Base-by-base conservation (phyloP, 2,329 filamentous ascomycete genomes). In the Emydomyces testavorans region DNA sequence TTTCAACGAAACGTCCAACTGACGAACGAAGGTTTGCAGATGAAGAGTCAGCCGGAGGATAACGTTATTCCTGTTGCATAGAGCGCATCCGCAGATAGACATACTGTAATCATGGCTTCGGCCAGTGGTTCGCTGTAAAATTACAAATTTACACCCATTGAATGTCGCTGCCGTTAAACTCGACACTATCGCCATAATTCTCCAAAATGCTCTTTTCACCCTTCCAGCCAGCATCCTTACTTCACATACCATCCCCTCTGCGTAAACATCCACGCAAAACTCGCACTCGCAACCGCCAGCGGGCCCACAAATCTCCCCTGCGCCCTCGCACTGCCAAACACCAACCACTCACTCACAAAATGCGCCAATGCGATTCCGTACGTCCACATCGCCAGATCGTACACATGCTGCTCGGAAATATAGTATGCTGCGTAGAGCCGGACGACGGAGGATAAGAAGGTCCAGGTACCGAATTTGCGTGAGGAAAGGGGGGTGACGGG, bases 391-490 rank as follows among this genome's bases (percentile, higher is more conserved):
- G 83, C 83, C 50, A 95, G 71, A 63, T 92, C 77, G 65, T 93
- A 95, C 47, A 89, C 72, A 37, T 77, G 74, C 1, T 77, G 76
- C 52, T 86, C 74, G 55, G 79, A 72, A 53, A 94, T 78, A 64
- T 93, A 74, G 69, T 93, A 94, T 28, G 85, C 85, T 3, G 86
- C 85, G 61, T 93, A 93, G 55, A 88, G 70, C 45, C 89, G 79
- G 37, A 94, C 75, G 43, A 94, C 70, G 50, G 80, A 77, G 4
- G 83, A 82, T 50, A 94, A 72, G 50, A 90, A 75, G 0, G 89
- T 93, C 82, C 88, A 95, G 24, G 85, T 92, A 46, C 84, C 88
- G 64, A 94, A 94, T 16, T 86, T 80, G 54, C 86, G 81, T 21
- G 81, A 81, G 8, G 80, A 82, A 24, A 94, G 78, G 4, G 83